Evolutionary conservation across 176 grass and related monocot species (phyloP).

Genomic region (Carex kokanica): DNA sequence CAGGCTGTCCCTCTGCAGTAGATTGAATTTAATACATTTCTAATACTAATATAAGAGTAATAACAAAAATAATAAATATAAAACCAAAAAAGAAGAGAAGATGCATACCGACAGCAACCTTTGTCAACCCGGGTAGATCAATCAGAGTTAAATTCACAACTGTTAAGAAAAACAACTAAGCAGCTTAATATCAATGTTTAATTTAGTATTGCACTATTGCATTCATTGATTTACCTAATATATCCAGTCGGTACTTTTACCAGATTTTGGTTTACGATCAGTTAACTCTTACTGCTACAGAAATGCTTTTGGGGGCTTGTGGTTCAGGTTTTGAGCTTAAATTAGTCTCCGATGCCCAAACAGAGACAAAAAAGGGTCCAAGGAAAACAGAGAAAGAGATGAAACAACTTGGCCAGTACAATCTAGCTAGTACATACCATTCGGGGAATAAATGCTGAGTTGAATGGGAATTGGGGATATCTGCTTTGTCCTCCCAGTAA

Average conservation of each 20-base stretch:
- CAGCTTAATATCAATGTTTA: conserved; percentile 4
- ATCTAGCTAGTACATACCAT: conserved; percentile 33
- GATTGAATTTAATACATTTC: not conserved
- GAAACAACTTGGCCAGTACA: not conserved
- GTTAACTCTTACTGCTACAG: not conserved
- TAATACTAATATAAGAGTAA: not conserved
- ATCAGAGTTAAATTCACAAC: conserved; percentile 86
- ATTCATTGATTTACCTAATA: not conserved
- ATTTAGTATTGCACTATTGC: not conserved
- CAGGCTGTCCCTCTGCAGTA: conserved; percentile 64
- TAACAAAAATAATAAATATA: not conserved
- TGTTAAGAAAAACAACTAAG: conserved; percentile 32
- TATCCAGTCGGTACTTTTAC: not conserved
- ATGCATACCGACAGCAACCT: conserved; percentile 74
- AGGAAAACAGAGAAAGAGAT: conserved; percentile 22
- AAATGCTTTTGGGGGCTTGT: not conserved
- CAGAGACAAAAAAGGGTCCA: not conserved
- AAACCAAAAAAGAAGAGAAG: not conserved
- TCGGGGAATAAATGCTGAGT: conserved; percentile 64
- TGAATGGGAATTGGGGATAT: conserved; percentile 75
- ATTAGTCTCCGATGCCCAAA: not conserved
- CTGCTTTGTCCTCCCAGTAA: conserved; percentile 71
- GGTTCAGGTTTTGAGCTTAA: not conserved
- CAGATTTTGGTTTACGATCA: not conserved
- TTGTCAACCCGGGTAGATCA: conserved; percentile 76